A percentile compares a stretch with the other conserved stretches of the same genome.
Conservation (phyloP, 2,329 filamentous ascomycete species). For the Beauveria australis region DNA sequence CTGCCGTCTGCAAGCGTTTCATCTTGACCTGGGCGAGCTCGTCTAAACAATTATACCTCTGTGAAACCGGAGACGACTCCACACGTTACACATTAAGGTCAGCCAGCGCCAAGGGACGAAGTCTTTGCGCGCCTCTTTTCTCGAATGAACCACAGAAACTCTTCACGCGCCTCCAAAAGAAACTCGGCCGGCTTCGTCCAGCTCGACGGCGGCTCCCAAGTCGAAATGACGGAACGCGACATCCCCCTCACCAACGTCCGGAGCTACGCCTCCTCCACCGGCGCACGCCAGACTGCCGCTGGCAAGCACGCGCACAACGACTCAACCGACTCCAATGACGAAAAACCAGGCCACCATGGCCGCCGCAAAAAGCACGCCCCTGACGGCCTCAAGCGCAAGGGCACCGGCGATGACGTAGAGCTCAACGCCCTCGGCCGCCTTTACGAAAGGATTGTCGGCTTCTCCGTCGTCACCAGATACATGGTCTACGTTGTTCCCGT, state of each 20-base stretch:
- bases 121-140: not conserved
- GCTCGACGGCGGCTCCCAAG: slow-evolving; percentile 25
- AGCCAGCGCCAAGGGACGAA: not conserved
- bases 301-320: slow-evolving; percentile 25
- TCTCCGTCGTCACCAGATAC: slow-evolving; percentile 57
- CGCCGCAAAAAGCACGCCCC: slow-evolving; percentile 43
- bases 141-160: slow-evolving; percentile 21
- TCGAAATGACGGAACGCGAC: slow-evolving; percentile 28
- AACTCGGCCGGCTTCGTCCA: slow-evolving; percentile 36
- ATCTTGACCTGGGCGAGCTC: not conserved
- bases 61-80: slow-evolving; percentile 11
- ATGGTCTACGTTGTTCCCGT: slow-evolving; percentile 60
- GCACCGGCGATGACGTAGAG: slow-evolving; percentile 43
- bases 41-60: not conserved
- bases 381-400: slow-evolving; percentile 30
- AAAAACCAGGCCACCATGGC: slow-evolving; percentile 38
- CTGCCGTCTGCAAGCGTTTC: slow-evolving; percentile 12
- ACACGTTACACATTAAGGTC: not conserved
- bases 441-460: slow-evolving; percentile 56
- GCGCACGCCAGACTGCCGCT: slow-evolving; percentile 39
- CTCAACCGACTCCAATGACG: slow-evolving; percentile 25
- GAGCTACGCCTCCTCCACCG: slow-evolving; percentile 46
- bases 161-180: slow-evolving; percentile 26
- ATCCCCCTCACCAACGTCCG: slow-evolving; percentile 50
- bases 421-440: slow-evolving; percentile 59